phyloP scores from a whole-genome alignment of 768 basidiomycete species.

The Xerocomellus chrysenteron region DNA sequence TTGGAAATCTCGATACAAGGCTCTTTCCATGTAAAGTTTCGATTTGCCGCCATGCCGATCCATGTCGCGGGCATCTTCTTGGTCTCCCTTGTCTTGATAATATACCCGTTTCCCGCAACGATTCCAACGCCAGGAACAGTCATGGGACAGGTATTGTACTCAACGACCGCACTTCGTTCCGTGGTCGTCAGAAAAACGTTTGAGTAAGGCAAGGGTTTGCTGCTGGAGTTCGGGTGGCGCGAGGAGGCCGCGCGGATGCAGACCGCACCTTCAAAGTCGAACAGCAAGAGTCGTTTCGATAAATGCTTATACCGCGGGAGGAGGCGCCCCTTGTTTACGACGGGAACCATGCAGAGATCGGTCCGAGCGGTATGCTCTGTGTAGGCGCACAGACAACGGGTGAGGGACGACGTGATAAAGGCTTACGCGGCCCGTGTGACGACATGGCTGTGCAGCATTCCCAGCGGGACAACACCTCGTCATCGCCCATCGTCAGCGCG shows the following conservation, averaged over 20 bases:
- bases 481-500: no score
- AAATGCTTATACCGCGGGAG: constrained; percentile 68
- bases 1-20: constrained; percentile 79
- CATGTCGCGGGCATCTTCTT: constrained; percentile 44
- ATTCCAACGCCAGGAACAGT: no score
- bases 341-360: constrained; percentile 32
- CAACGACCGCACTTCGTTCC: no score
- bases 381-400: constrained; percentile 68
- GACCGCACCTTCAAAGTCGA: constrained; percentile 82
- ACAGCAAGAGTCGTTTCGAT: constrained; percentile 58
- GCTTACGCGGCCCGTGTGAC: constrained; percentile 83
- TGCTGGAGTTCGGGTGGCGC: constrained; percentile 41
- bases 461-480: no score
- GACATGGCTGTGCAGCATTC: constrained; percentile 75
- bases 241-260: constrained; percentile 48
- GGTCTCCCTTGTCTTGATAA: constrained; percentile 55
- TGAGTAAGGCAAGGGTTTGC: constrained; percentile 49
- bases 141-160: no score
- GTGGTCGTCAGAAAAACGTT: constrained; percentile 56
- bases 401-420: constrained; percentile 78
- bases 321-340: constrained; percentile 47
- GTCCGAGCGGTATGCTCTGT: constrained; percentile 53
- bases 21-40: constrained; percentile 74
- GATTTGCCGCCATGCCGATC: constrained; percentile 78
- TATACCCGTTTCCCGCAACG: neutral